phyloP scores from a whole-genome alignment of 1,284 basidiomycete species.

The Irpex sp. region DNA sequence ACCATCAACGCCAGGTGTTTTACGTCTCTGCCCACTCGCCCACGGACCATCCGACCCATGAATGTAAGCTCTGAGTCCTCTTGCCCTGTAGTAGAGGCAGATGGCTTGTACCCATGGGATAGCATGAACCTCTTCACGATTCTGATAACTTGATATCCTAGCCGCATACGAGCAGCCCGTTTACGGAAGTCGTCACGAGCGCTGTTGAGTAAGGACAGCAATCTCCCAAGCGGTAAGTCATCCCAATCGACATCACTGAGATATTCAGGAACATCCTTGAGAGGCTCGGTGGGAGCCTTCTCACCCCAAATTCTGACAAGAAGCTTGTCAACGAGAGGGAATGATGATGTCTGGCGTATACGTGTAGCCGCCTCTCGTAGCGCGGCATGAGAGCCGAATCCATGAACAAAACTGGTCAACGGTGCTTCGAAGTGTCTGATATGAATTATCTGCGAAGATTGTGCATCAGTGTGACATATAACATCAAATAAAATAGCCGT shows the following conservation, averaged over 20 bases:
- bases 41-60: conserved; percentile 37
- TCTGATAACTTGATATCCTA: conserved; percentile 45
- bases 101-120: conserved; percentile 35
- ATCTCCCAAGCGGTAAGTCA: conserved; percentile 4
- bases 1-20: conserved; percentile 41
- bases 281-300: not conserved
- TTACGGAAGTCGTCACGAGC: conserved; percentile 36
- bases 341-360: conserved; percentile 24
- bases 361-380: conserved; percentile 17
- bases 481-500: conserved; percentile 37
- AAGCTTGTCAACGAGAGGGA: conserved; percentile 39
- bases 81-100: conserved; percentile 11
- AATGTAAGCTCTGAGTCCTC: conserved; percentile 24
- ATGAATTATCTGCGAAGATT: conserved; percentile 44
- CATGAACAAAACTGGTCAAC: conserved; percentile 41
- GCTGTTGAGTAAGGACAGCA: conserved; percentile 33
- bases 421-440: conserved; percentile 69
- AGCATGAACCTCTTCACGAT: conserved; percentile 40
- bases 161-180: conserved; percentile 34
- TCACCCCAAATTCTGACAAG: conserved; percentile 28
- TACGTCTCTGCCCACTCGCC: conserved; percentile 37
- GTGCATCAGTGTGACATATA: conserved; percentile 47
- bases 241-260: conserved; percentile 2
- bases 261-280: conserved; percentile 3
- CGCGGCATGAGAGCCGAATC: conserved; percentile 5